Conservation (phyloP, 2,329 filamentous ascomycete genomes). For the Chrysoporthe cubensis region DNA sequence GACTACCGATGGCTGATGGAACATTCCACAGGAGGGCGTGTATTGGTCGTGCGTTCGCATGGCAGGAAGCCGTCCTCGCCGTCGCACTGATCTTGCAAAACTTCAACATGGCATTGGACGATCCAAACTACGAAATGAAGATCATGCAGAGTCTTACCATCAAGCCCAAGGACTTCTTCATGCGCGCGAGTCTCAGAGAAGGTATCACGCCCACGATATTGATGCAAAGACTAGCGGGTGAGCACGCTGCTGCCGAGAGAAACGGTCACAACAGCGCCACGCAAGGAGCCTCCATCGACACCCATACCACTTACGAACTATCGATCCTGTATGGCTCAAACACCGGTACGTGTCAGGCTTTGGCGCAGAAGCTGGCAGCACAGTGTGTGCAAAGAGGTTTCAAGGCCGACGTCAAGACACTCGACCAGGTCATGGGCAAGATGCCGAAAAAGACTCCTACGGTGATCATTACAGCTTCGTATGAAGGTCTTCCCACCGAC, state of each 20-base stretch:
- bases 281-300: not conserved
- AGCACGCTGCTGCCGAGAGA: not conserved
- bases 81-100: conserved; percentile 66
- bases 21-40: conserved; percentile 43
- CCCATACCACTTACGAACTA: conserved; percentile 39
- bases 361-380: conserved; percentile 65
- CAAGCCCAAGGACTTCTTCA: conserved; percentile 64
- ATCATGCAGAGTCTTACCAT: conserved; percentile 61
- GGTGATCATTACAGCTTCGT: conserved; percentile 70
- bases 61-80: conserved; percentile 54
- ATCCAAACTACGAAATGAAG: conserved; percentile 61
- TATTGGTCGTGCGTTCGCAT: conserved; percentile 56
- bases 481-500: conserved; percentile 75
- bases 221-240: not conserved
- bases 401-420: conserved; percentile 51
- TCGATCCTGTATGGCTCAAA: conserved; percentile 77
- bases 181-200: conserved; percentile 59
- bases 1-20: not conserved
- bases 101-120: conserved; percentile 66
- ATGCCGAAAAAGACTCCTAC: conserved; percentile 65
- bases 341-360: conserved; percentile 73
- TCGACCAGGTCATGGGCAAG: conserved; percentile 65
- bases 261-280: not conserved
- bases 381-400: conserved; percentile 66
- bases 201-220: conserved; percentile 34